Conservation (phyloP, 176 grass and related monocot species). For the Sorghum bicolor region Sorghum_bicolor_NCBIv3 NC_012873.2:62042001-62042500, state of each 20-base stretch:
- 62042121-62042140: too few relatives aligned
- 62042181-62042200: too few relatives aligned
- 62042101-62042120: not conserved
- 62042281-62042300: constrained; percentile 19
- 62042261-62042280: not conserved
- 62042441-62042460: not conserved
- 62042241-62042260: not conserved
- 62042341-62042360: not conserved
- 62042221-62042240: not conserved
- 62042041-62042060: not conserved
- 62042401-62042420: not conserved
- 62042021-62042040: not conserved
- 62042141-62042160: too few relatives aligned
- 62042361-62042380: not conserved
- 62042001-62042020: not conserved
- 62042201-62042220: too few relatives aligned
- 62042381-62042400: not conserved
- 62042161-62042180: too few relatives aligned
- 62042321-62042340: not conserved
- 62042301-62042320: not conserved
- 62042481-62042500: not conserved
- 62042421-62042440: not conserved
- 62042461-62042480: not conserved
- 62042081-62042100: not conserved
- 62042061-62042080: not conserved